These are phyloP conservation scores for Fusarium sarcochroum DNA, from an alignment of 2,329 filamentous ascomycete species.

Conservation along the genomic window DNA sequence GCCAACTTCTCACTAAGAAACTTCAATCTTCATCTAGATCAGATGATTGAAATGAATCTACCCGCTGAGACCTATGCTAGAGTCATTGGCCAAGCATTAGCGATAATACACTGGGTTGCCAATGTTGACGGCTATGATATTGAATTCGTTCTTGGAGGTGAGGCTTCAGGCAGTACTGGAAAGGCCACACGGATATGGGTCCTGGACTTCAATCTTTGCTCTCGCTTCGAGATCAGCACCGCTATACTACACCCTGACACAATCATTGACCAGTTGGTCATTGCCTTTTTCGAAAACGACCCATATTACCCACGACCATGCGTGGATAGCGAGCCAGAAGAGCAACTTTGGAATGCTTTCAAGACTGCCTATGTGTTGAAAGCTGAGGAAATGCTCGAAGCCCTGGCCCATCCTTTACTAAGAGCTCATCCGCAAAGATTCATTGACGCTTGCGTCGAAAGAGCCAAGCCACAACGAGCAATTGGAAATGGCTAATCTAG, in stretches of 20 bases:
- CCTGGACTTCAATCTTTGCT: conserved; percentile 34
- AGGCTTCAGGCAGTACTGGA: neutral
- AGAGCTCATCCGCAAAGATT: neutral
- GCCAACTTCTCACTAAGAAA: conserved; percentile 42
- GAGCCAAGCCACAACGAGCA: no score
- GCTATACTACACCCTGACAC: conserved; percentile 15
- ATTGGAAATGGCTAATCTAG: no score
- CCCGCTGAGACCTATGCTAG: conserved; percentile 21
- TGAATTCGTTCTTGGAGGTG: conserved; percentile 43
- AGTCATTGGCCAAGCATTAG: conserved; percentile 41
- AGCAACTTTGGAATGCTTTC: conserved; percentile 36
- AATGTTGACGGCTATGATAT: conserved; percentile 41
- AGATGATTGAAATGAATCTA: conserved; percentile 31
- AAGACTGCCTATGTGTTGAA: neutral
- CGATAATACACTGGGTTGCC: conserved; percentile 43
- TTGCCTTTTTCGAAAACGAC: conserved; percentile 45
- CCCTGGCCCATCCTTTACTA: neutral
- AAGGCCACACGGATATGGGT: conserved; percentile 8
- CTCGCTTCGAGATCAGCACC: conserved; percentile 26
- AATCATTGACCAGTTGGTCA: conserved; percentile 35
- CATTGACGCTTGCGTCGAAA: neutral
- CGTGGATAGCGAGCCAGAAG: conserved; percentile 18
- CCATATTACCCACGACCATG: conserved; percentile 45
- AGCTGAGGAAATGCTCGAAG: neutral
- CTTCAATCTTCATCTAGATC: conserved; percentile 42